These are phyloP conservation scores for Phytophthora lateralis DNA, from an alignment of 352 stramenopile species.

Conservation along the genomic window DNA sequence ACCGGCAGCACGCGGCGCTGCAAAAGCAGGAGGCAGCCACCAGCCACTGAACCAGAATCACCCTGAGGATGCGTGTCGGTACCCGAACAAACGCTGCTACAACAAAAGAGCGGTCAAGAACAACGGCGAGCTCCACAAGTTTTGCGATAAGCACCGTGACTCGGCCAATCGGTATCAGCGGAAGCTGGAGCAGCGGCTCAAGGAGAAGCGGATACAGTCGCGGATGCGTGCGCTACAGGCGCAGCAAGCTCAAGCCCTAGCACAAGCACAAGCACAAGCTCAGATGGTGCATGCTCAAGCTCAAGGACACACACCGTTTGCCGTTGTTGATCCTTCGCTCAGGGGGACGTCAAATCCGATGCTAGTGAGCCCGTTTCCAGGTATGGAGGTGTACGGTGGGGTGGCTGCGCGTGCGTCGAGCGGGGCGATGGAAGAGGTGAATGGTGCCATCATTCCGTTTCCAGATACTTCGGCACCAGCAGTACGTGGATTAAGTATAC, in stretches of 20 bases:
- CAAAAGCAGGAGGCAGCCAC: constrained; percentile 16
- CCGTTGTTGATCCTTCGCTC: constrained; percentile 1
- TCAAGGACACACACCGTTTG: constrained; percentile 5
- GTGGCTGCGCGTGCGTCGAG: background rate
- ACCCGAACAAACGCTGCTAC: constrained; percentile 71
- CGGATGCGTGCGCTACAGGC: constrained; percentile 33
- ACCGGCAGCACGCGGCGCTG: constrained; percentile 2
- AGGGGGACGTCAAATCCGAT: constrained; percentile 5
- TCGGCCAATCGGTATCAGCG: constrained; percentile 70
- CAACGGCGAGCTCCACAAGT: constrained; percentile 69
- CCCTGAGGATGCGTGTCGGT: constrained; percentile 49
- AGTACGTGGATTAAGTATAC: background rate
- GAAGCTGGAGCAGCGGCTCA: constrained; percentile 53
- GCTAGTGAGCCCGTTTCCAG: constrained; percentile 21
- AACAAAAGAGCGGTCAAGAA: constrained; percentile 66
- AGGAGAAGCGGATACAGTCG: constrained; percentile 39
- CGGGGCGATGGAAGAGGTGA: background rate
- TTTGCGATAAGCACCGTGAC: constrained; percentile 65
- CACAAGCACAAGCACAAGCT: constrained; percentile 22
- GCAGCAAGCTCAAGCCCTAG: constrained; percentile 25
- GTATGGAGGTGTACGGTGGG: constrained; percentile 16
- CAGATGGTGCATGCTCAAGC: constrained; percentile 20
- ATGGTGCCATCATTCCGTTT: constrained; percentile 7
- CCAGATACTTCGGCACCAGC: background rate
- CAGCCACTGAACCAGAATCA: constrained; percentile 26